Evolutionary conservation across 2,329 filamentous ascomycete species (phyloP).

Genomic region (Coniochaeta hoffmannii): DNA sequence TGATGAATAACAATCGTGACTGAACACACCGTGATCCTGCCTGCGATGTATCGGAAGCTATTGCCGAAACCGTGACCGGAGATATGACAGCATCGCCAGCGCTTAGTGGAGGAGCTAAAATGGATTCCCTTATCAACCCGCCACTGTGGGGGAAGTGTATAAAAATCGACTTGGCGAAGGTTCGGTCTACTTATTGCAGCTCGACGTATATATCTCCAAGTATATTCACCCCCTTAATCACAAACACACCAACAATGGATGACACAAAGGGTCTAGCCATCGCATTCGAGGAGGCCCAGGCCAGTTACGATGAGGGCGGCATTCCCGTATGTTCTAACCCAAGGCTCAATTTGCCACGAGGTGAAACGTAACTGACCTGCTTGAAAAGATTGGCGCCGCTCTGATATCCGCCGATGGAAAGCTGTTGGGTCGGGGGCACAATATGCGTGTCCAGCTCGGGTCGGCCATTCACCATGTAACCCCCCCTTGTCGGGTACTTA

Average conservation of each 20-base stretch:
- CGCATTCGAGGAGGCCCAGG: conserved; percentile 38
- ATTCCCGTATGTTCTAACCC: conserved; percentile 30
- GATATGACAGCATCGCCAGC: not conserved
- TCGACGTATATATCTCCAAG: not conserved
- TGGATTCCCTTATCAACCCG: not conserved
- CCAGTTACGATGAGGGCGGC: conserved; percentile 37
- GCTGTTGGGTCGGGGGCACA: conserved; percentile 65
- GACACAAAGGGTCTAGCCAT: conserved; percentile 26
- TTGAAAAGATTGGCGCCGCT: conserved; percentile 39
- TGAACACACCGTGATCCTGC: not conserved
- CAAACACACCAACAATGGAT: not conserved
- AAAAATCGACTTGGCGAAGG: too few relatives aligned
- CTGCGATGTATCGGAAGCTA: not conserved
- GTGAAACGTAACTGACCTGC: not conserved
- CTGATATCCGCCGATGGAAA: conserved; percentile 63
- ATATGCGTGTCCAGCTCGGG: conserved; percentile 66
- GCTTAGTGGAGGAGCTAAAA: not conserved
- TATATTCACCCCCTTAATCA: not conserved
- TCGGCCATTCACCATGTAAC: conserved; percentile 65
- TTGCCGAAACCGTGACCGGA: not conserved
- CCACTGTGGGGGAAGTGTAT: not conserved
- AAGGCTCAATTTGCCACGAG: not conserved
- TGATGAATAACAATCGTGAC: not conserved
- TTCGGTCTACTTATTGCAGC: too few relatives aligned
- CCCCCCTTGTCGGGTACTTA: too few relatives aligned